phyloP scores from a whole-genome alignment of 495 filamentous ascomycete species.

The Neurospora sp. region DNA sequence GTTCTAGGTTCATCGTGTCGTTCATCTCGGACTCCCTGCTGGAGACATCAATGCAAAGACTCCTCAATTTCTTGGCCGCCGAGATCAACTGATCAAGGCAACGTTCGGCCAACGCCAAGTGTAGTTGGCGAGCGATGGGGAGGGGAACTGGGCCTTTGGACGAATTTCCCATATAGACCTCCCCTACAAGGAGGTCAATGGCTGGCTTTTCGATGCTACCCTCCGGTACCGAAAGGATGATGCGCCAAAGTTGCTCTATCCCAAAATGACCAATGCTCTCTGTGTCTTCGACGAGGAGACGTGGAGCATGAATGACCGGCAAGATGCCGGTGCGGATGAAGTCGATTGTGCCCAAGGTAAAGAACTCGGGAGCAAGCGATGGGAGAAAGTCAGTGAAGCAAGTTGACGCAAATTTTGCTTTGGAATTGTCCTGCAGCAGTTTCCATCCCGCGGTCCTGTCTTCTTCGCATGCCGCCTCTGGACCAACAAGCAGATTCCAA shows the following conservation, averaged over 20 bases:
- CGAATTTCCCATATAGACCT: constrained; percentile 55
- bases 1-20: constrained; percentile 37
- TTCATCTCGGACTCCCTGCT: constrained; percentile 27
- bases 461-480: constrained; percentile 40
- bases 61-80: constrained; percentile 52
- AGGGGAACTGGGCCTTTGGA: constrained; percentile 33
- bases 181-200: constrained; percentile 54
- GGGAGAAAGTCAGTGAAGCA: constrained; percentile 61
- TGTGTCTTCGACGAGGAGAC: constrained; percentile 23
- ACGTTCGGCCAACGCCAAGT: constrained; percentile 64
- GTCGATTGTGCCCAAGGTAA: constrained; percentile 52
- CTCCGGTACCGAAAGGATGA: constrained; percentile 62
- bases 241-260: constrained; percentile 72
- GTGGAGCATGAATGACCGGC: constrained; percentile 5
- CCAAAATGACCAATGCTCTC: constrained; percentile 39
- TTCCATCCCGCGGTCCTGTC: constrained; percentile 31
- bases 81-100: constrained; percentile 65
- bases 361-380: constrained; percentile 48
- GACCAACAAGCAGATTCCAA: constrained; percentile 59
- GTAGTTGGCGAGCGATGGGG: constrained; percentile 46
- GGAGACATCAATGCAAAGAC: constrained; percentile 27
- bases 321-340: constrained; percentile 48
- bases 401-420: constrained; percentile 49
- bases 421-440: constrained; percentile 56
- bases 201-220: constrained; percentile 58